phyloP scores from a whole-genome alignment of 352 stramenopile genomes.

The Phytophthora crassamura region DNA sequence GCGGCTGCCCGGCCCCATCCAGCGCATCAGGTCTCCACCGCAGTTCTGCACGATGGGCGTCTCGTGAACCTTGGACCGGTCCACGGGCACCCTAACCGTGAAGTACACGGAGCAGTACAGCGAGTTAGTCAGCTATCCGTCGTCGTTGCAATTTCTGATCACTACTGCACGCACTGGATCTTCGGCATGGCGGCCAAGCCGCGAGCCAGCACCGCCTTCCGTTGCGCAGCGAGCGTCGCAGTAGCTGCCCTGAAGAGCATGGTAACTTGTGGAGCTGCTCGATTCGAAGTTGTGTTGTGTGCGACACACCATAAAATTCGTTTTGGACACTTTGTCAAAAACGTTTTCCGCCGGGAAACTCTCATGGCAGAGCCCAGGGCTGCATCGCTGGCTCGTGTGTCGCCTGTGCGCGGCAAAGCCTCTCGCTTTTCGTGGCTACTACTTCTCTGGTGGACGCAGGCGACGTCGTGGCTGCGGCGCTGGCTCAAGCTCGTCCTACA shows the following conservation, averaged over 20 bases:
- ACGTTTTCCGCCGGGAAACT: background rate
- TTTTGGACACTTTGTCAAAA: background rate
- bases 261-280: too few species aligned
- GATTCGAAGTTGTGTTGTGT: too few species aligned
- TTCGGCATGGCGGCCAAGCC: slow-evolving; percentile 30
- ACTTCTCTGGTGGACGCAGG: slow-evolving; percentile 37
- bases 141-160: too few species aligned
- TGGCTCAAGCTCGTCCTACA: slow-evolving; percentile 42
- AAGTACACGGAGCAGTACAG: too few species aligned
- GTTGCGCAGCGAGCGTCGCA: background rate
- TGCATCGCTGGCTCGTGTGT: slow-evolving; percentile 8
- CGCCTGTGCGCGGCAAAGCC: slow-evolving; percentile 11
- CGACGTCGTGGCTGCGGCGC: slow-evolving; percentile 36
- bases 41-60: slow-evolving; percentile 60
- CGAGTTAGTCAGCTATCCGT: background rate
- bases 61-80: slow-evolving; percentile 57
- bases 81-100: slow-evolving; percentile 31
- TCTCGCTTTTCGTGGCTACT: slow-evolving; percentile 38
- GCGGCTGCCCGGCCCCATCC: slow-evolving; percentile 62
- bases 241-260: slow-evolving; percentile 1
- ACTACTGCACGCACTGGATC: slow-evolving; percentile 27
- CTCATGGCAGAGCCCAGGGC: background rate
- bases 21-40: slow-evolving; percentile 57
- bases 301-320: too few species aligned
- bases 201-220: slow-evolving; percentile 2